These are phyloP conservation scores for Beauveria pseudobassiana DNA, from an alignment of 2,329 filamentous ascomycete species.

Conservation along the genomic window DNA sequence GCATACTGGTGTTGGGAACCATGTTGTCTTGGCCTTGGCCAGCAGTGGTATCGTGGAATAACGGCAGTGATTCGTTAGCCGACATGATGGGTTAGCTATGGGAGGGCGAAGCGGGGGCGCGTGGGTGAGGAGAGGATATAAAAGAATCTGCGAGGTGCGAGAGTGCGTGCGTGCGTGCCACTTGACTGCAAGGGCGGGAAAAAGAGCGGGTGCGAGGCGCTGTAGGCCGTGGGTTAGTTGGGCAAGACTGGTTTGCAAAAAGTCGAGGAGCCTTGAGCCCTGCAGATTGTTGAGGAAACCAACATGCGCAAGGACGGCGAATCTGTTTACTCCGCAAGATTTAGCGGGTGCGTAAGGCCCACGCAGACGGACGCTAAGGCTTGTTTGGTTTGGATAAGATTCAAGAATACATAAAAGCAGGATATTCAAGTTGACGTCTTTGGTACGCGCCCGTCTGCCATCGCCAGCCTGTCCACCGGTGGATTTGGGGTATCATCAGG, in stretches of 20 bases:
- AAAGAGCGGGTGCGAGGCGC: slow-evolving; percentile 6
- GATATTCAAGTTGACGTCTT: neutral
- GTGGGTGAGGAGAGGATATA: slow-evolving; percentile 7
- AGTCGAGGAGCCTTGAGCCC: slow-evolving; percentile 1
- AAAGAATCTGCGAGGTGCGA: neutral
- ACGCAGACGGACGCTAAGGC: neutral
- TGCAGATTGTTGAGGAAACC: slow-evolving; percentile 12
- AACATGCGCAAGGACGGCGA: slow-evolving; percentile 6
- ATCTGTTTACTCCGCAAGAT: slow-evolving; percentile 8
- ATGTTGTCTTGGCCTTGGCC: slow-evolving; percentile 5
- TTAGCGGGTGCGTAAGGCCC: neutral
- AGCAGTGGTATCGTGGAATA: slow-evolving; percentile 7
- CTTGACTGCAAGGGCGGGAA: neutral
- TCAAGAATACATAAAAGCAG: neutral
- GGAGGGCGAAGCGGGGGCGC: neutral
- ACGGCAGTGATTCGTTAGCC: slow-evolving; percentile 7
- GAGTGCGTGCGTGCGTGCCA: neutral
- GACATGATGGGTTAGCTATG: slow-evolving; percentile 9
- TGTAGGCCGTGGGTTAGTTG: neutral
- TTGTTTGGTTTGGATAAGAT: neutral
- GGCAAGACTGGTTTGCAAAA: slow-evolving; percentile 2
- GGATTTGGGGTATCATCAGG: too few species aligned
- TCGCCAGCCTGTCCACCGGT: too few species aligned
- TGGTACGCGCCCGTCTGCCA: too few species aligned
- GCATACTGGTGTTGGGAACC: slow-evolving; percentile 11